Evolutionary conservation across 179 eudicot species (phyloP).

Genomic region (Silene noctiflora): DNA sequence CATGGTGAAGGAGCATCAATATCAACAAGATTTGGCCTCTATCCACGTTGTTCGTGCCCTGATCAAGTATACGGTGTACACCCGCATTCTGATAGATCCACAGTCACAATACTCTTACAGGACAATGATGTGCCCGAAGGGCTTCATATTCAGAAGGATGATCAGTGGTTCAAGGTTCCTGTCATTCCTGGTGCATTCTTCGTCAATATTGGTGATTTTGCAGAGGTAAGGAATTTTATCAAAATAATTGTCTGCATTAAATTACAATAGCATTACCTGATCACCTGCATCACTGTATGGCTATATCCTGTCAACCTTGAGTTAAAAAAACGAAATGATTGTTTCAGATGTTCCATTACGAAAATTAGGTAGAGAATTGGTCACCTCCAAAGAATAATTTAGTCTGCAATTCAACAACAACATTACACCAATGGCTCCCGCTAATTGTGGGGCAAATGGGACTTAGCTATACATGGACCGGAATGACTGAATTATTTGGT

Average conservation of each 20-base stretch:
- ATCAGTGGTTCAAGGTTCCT: constrained; percentile 60
- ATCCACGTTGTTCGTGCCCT: constrained; percentile 57
- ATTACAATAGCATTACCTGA: not conserved
- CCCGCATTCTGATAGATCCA: constrained; percentile 58
- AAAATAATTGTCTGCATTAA: too few relatives aligned
- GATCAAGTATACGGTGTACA: constrained; percentile 48
- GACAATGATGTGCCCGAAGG: constrained; percentile 55
- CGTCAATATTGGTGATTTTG: constrained; percentile 59
- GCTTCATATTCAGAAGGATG: constrained; percentile 56
- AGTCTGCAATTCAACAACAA: too few relatives aligned
- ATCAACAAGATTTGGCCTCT: constrained; percentile 46
- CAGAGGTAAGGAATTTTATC: constrained; percentile 41
- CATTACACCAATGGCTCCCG: too few relatives aligned
- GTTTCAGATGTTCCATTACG: too few relatives aligned
- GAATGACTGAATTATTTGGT: too few relatives aligned
- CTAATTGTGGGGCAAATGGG: too few relatives aligned
- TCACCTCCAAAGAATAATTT: too few relatives aligned
- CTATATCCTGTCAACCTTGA: not conserved
- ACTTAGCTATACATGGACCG: too few relatives aligned
- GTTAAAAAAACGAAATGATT: too few relatives aligned
- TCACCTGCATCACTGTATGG: not conserved
- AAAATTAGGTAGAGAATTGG: too few relatives aligned
- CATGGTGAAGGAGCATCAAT: constrained; percentile 29
- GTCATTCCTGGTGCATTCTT: constrained; percentile 55
- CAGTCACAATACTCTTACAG: constrained; percentile 50